These are phyloP conservation scores for Liquidambar formosana DNA, from an alignment of 164 flowering plant genomes.

Conservation along the genomic window DNA sequence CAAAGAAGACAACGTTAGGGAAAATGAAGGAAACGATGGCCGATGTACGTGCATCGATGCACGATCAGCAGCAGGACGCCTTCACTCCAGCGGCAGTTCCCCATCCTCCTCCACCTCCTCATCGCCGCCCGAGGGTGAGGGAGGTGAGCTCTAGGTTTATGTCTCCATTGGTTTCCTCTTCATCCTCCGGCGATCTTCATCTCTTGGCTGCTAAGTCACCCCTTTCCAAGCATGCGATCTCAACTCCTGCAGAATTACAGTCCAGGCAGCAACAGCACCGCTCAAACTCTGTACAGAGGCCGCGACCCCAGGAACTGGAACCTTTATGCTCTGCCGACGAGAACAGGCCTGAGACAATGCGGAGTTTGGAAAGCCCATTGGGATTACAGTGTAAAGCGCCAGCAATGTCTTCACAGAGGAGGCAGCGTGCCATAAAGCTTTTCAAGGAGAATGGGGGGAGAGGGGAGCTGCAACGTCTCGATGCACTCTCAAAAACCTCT, in stretches of 20 bases:
- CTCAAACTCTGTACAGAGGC: constrained; percentile 24
- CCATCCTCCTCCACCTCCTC: constrained; percentile 21
- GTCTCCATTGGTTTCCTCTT: constrained; percentile 29
- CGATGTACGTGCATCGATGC: background rate
- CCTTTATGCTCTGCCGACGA: constrained; percentile 21
- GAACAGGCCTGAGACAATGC: constrained; percentile 19
- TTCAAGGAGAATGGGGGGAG: constrained; percentile 26
- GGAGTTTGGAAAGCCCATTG: constrained; percentile 22
- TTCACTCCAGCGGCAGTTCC: constrained; percentile 1
- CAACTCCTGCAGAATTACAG: background rate
- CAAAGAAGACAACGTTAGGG: too few relatives aligned
- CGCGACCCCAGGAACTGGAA: constrained; percentile 23
- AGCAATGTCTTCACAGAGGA: background rate
- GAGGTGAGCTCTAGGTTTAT: constrained; percentile 50
- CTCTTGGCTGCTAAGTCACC: constrained; percentile 23
- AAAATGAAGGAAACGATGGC: too few relatives aligned
- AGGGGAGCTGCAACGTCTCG: background rate
- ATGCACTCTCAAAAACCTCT: background rate
- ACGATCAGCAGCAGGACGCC: too few relatives aligned
- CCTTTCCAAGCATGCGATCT: background rate
- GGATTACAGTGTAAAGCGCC: background rate
- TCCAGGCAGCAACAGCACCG: constrained; percentile 17
- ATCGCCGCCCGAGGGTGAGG: constrained; percentile 42
- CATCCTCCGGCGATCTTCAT: constrained; percentile 25
- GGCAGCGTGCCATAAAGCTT: constrained; percentile 16